Base-by-base conservation (phyloP, 306 rosid genomes). In the Dryas octopetala region DNA sequence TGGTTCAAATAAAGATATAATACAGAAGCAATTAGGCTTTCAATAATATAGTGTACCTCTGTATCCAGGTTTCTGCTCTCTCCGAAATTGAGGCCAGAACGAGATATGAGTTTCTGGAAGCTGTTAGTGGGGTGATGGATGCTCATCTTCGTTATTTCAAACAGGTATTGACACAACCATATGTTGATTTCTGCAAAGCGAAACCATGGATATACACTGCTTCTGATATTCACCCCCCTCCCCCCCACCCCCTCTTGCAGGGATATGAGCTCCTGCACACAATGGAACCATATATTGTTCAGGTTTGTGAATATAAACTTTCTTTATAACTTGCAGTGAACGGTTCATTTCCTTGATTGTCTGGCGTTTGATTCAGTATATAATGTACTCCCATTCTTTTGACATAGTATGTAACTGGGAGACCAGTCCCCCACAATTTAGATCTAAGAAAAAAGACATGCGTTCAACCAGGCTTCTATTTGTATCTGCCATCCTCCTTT, bases 81-180 rank as follows among this genome's bases (percentile, higher is more conserved):
- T 88, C 86, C 51, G 84, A 83, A 68, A 74, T 91, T 55, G 97
- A 91, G 83, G 81, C 86, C 74, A 89, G 81, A 78, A 91, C 83
- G 86, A 86, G 84, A 75, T 89, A 80, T 80, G 93, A 91, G 74
- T 89, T 91, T 86, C 77, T 86, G 70, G 96, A 89, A 86, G 83
- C 92, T 69, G 82, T 91, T 52, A 77, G 90, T 61, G 93, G 91
- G 73, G 75, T 88, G 75, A 88, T 91, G 97, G 93, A 91, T 75
- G 91, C 96, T 71, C 97, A 89, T 86, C 93, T 88, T 76, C 89
- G 88, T 78, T 89, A 88, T 85, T 91, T 89, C 86, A 90, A 89
- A 83, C 96, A 89, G 96, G 97, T 89, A 59, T 28, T 54, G 63
- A 45, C 76, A 52, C 47, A 43, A 69, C 61, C 76, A 73, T 70